Evolutionary conservation across 176 grass and related monocot species (phyloP).

Genomic region (Oryza meridionalis): DNA sequence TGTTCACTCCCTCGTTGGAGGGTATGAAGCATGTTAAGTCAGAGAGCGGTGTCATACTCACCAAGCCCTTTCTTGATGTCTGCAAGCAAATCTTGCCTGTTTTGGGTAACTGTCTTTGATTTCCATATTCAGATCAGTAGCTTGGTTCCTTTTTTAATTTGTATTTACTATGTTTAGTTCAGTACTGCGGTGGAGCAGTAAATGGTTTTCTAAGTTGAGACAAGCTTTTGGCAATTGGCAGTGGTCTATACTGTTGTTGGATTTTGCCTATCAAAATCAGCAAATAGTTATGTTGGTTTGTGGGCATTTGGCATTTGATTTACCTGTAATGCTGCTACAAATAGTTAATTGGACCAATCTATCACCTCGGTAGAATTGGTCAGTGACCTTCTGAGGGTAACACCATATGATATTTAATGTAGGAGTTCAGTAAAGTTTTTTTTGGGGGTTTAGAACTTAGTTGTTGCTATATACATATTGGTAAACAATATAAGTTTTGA

Average conservation of each 20-base stretch:
- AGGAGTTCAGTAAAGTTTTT: neutral
- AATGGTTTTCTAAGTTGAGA: neutral
- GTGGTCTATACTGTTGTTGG: neutral
- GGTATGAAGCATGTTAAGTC: conserved; percentile 94
- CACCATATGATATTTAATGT: neutral
- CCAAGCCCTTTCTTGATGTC: conserved; percentile 95
- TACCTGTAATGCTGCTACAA: conserved; percentile 3
- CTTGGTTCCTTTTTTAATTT: neutral
- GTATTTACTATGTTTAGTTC: conserved; percentile 18
- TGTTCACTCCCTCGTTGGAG: conserved; percentile 92
- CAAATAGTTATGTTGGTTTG: neutral
- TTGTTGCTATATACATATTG: neutral
- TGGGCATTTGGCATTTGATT: conserved; percentile 14
- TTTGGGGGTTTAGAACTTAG: neutral
- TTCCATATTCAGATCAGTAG: conserved; percentile 39
- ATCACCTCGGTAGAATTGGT: neutral
- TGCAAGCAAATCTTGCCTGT: conserved; percentile 95
- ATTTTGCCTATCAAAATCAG: neutral
- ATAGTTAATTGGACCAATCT: conserved; percentile 4
- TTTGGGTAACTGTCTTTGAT: conserved; percentile 54
- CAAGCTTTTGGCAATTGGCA: neutral
- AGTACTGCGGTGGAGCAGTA: neutral
- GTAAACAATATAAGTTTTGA: neutral
- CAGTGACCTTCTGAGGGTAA: neutral
- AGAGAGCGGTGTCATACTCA: conserved; percentile 73